phyloP scores from a whole-genome alignment of 257 asterid species.

The Cinchona pubescens region DNA sequence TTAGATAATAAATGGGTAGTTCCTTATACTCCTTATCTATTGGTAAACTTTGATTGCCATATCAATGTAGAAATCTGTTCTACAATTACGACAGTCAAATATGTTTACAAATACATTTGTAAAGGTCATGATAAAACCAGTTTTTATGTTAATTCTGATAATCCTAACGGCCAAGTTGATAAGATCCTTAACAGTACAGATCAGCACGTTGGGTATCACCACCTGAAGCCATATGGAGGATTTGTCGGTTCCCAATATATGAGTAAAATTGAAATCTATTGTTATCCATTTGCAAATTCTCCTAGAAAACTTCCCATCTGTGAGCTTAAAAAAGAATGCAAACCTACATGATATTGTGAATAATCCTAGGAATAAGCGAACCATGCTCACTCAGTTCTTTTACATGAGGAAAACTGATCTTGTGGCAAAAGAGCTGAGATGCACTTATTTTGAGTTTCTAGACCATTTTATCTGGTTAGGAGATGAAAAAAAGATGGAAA shows the following conservation, averaged over 20 bases:
- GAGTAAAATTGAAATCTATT: neutral
- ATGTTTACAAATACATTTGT: neutral
- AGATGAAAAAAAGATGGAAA: neutral
- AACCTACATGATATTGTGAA: neutral
- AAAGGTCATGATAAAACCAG: neutral
- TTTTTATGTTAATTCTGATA: neutral
- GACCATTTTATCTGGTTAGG: neutral
- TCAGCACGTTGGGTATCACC: neutral
- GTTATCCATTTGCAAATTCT: neutral
- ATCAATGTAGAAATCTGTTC: neutral
- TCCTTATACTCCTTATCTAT: too few relatives aligned
- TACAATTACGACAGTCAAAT: neutral
- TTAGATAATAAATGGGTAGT: neutral
- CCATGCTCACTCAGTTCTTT: slow-evolving; percentile 4
- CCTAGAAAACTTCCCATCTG: neutral
- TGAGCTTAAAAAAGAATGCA: neutral
- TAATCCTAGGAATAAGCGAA: neutral
- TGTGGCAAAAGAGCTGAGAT: neutral
- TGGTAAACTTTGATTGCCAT: neutral
- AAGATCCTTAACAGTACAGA: too few relatives aligned
- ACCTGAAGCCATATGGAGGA: neutral
- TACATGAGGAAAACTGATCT: neutral
- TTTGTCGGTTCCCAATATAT: neutral
- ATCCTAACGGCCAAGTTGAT: neutral
- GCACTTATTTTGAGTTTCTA: neutral